Evolutionary conservation across 345 rosid species (phyloP).

Genomic region (Lepidium didymum): DNA sequence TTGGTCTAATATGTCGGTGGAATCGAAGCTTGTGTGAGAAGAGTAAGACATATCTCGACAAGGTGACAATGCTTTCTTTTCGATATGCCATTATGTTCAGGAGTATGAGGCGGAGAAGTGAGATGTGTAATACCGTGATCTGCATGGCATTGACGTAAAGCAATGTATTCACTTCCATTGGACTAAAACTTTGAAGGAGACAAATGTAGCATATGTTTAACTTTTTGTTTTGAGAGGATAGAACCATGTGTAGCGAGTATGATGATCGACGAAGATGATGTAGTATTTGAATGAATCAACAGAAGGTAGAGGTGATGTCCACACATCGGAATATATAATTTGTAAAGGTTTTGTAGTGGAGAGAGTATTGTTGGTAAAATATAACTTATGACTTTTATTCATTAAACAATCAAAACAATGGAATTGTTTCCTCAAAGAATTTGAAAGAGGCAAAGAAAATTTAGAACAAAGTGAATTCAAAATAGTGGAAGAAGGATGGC

Average conservation of each 20-base stretch:
- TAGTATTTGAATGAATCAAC: not conserved
- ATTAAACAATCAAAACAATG: not conserved
- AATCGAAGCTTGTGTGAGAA: not conserved
- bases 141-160: fast-evolving
- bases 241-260: not conserved
- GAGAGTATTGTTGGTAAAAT: not conserved
- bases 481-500: too few relatives aligned
- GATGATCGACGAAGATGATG: not conserved
- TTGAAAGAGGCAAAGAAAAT: not conserved
- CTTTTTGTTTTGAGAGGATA: not conserved
- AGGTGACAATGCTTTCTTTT: too few relatives aligned
- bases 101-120: fast-evolving
- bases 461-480: too few relatives aligned
- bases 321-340: not conserved
- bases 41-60: not conserved
- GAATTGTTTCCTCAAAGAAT: not conserved
- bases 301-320: not conserved
- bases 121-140: not conserved
- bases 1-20: not conserved
- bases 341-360: not conserved
- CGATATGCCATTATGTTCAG: not conserved
- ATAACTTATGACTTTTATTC: not conserved
- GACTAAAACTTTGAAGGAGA: not conserved
- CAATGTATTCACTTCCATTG: not conserved
- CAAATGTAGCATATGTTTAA: not conserved